Conservation (phyloP, 805 yeast genomes). For the Tetrapisispora pingtungensis region DNA sequence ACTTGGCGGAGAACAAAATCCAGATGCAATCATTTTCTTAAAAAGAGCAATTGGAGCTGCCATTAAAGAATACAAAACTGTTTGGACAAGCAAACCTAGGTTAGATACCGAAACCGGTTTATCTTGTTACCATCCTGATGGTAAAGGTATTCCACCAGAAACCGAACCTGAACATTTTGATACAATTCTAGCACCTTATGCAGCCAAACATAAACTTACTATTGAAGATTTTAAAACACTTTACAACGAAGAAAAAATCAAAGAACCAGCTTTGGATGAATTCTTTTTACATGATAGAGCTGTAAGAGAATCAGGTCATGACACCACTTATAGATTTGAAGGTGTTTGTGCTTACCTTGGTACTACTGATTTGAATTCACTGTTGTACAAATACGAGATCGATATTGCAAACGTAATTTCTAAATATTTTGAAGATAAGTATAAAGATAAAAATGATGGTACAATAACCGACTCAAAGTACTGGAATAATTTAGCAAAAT, state of each 20-base stretch:
- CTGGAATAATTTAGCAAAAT: constrained; percentile 54
- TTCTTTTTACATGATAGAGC: constrained; percentile 89
- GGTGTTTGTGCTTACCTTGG: constrained; percentile 84
- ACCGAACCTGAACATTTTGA: constrained; percentile 86
- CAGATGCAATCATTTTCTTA: constrained; percentile 51
- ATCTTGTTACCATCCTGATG: constrained; percentile 84
- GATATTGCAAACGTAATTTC: constrained; percentile 69
- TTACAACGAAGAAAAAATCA: constrained; percentile 57
- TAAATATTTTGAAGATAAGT: constrained; percentile 41
- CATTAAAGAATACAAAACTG: constrained; percentile 70
- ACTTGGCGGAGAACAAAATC: constrained; percentile 38
- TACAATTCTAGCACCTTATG: constrained; percentile 57
- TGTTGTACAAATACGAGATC: constrained; percentile 79
- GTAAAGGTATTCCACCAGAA: constrained; percentile 93
- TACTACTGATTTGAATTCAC: constrained; percentile 78
- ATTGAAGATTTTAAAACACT: constrained; percentile 54
- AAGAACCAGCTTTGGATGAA: constrained; percentile 74
- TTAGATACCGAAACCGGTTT: constrained; percentile 63
- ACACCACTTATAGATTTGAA: constrained; percentile 82
- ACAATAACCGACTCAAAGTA: constrained; percentile 35
- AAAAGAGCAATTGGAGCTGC: constrained; percentile 63
- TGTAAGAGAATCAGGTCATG: constrained; percentile 94
- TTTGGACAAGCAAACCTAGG: constrained; percentile 74
- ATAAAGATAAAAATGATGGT: constrained; percentile 32
- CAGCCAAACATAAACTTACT: constrained; percentile 46